These are phyloP conservation scores for Sarcodon aspratus DNA, from an alignment of 768 basidiomycete species.

Conservation along the genomic window DNA sequence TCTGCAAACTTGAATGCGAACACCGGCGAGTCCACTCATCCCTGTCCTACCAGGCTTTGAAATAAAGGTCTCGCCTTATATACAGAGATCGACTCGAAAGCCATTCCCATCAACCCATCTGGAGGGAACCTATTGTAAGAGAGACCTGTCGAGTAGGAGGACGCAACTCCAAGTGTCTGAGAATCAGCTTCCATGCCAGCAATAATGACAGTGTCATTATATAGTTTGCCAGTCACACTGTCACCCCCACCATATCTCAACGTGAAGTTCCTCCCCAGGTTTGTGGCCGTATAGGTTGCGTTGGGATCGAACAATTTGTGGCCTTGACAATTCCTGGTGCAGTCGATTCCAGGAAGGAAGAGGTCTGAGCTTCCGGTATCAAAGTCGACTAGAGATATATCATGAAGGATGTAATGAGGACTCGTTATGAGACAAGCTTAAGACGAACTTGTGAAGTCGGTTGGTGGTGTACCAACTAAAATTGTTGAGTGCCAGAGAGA, in stretches of 20 bases:
- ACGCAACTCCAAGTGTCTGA: conserved; percentile 18
- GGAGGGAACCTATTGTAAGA: conserved; percentile 5
- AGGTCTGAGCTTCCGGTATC: conserved; percentile 24
- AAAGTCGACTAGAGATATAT: conserved; percentile 12
- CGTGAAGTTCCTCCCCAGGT: conserved; percentile 20
- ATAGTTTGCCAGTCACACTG: conserved; percentile 31
- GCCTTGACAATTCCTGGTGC: conserved; percentile 8
- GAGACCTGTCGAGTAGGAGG: conserved; percentile 13
- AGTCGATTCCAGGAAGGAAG: conserved; percentile 14
- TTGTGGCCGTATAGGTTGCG: conserved; percentile 18
- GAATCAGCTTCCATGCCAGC: conserved; percentile 19
- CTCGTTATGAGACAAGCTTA: conserved; percentile 8
- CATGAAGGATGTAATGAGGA: background rate
- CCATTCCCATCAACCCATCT: conserved; percentile 21
- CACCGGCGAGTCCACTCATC: conserved; percentile 11
- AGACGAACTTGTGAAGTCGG: conserved; percentile 20
- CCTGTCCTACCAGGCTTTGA: conserved; percentile 14
- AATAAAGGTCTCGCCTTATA: conserved; percentile 17
- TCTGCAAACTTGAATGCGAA: conserved; percentile 29
- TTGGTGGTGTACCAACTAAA: conserved; percentile 24
- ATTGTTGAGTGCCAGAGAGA: conserved; percentile 25
- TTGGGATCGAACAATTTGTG: conserved; percentile 18
- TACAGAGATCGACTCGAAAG: conserved; percentile 15
- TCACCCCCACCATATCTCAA: conserved; percentile 40
- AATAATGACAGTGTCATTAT: conserved; percentile 34